A percentile compares a stretch with the other conserved stretches of the same genome.
These are phyloP conservation scores for Agarophyton chilense DNA, from an alignment of 23 red algal genomes.

Conservation along the genomic window DNA sequence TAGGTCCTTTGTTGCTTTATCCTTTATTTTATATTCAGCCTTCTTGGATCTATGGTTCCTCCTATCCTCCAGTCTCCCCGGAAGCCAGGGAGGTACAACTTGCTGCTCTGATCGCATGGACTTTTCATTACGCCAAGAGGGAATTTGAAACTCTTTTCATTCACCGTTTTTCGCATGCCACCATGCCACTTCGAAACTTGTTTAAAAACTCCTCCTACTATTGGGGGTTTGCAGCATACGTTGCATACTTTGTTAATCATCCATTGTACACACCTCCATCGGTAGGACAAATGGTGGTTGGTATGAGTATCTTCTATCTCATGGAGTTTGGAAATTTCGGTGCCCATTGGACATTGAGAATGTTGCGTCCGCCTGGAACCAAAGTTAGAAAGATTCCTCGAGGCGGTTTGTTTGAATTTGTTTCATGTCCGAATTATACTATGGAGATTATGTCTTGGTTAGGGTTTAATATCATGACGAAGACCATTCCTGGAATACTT, in stretches of 20 bases:
- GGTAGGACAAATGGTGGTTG: background rate
- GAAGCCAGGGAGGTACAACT: slow-evolving; percentile 44
- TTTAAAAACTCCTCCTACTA: slow-evolving; percentile 94
- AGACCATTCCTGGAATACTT: slow-evolving; percentile 58
- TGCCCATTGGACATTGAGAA: slow-evolving; percentile 79
- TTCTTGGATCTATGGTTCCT: slow-evolving; percentile 53
- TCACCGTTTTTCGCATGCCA: slow-evolving; percentile 97
- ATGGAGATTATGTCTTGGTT: slow-evolving; percentile 89
- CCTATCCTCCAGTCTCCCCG: background rate
- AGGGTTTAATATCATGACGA: slow-evolving; percentile 80
- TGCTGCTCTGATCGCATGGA: slow-evolving; percentile 77
- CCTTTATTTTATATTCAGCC: slow-evolving; percentile 75
- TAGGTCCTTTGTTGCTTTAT: slow-evolving; percentile 90
- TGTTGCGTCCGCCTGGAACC: slow-evolving; percentile 80
- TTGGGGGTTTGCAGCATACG: slow-evolving; percentile 90
- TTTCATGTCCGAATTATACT: slow-evolving; percentile 95
- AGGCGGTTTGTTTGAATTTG: slow-evolving; percentile 87
- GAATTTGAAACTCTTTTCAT: slow-evolving; percentile 95
- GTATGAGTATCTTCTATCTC: slow-evolving; percentile 75
- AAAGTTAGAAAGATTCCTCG: slow-evolving; percentile 79
- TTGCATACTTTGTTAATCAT: slow-evolving; percentile 94
- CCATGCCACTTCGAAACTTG: slow-evolving; percentile 94
- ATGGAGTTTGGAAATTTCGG: slow-evolving; percentile 80
- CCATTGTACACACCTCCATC: slow-evolving; percentile 90
- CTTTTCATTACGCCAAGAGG: slow-evolving; percentile 87